Evolutionary conservation across 1,284 basidiomycete species (phyloP).

Genomic region (Stygiomarasmius scandens): DNA sequence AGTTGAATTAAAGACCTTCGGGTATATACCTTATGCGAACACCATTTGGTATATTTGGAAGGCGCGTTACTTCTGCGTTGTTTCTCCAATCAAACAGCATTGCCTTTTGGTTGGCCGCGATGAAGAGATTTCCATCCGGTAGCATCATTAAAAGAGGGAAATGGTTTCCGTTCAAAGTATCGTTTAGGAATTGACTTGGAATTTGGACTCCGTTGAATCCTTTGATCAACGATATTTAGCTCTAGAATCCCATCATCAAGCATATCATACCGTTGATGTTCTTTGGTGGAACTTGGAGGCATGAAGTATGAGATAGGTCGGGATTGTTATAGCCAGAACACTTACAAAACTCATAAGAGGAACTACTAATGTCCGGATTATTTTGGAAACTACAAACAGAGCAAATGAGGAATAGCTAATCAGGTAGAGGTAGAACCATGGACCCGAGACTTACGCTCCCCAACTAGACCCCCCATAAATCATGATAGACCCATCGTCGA

Average conservation of each 20-base stretch:
- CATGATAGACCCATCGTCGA: not conserved
- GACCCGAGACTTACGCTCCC: not conserved
- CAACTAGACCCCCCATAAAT: not conserved
- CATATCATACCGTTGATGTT: conserved; percentile 40
- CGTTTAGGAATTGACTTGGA: conserved; percentile 11
- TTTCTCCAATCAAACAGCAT: not conserved
- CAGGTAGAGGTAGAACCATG: too few species aligned
- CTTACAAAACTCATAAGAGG: not conserved
- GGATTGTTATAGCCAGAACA: conserved; percentile 42
- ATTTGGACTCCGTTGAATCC: conserved; percentile 36
- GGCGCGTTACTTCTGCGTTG: conserved; percentile 30
- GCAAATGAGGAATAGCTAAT: not conserved
- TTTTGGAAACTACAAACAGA: too few species aligned
- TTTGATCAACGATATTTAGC: conserved; percentile 26
- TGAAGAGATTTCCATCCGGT: not conserved
- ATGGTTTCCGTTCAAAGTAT: not conserved
- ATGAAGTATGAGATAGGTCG: conserved; percentile 41
- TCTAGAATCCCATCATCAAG: not conserved
- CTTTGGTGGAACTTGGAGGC: conserved; percentile 45
- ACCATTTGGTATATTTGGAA: conserved; percentile 55
- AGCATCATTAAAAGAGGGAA: not conserved
- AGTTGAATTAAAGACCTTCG: not conserved
- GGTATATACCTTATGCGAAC: conserved; percentile 47
- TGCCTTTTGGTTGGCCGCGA: not conserved
- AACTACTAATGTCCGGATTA: too few species aligned